Conservation (phyloP, 345 rosid species). For the Brassica carinata region DNA sequence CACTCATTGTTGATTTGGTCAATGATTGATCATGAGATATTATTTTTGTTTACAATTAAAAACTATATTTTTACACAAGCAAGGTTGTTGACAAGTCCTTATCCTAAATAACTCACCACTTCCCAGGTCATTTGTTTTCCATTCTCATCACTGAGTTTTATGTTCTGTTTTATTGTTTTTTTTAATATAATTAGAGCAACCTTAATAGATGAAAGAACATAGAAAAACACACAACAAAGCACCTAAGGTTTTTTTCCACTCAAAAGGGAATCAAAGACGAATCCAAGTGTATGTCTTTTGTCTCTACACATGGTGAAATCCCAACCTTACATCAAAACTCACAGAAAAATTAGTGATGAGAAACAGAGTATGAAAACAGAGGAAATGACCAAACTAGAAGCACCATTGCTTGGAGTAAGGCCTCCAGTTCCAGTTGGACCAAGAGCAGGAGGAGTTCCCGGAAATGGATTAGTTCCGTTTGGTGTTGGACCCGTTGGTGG, state of each 20-base stretch:
- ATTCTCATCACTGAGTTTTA: constrained; percentile 18
- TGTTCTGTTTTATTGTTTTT: constrained; percentile 7
- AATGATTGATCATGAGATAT: constrained; percentile 20
- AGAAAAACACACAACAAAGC: neutral
- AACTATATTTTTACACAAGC: neutral
- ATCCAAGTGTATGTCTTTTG: constrained; percentile 16
- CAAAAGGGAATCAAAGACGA: constrained; percentile 31
- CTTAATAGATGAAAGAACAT: constrained; percentile 22
- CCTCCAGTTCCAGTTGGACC: constrained; percentile 40
- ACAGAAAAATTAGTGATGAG: constrained; percentile 33
- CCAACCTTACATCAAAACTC: constrained; percentile 30
- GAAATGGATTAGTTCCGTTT: neutral
- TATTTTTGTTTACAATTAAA: neutral
- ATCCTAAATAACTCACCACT: constrained; percentile 20
- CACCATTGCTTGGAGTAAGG: constrained; percentile 27
- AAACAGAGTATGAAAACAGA: constrained; percentile 41
- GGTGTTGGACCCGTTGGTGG: neutral
- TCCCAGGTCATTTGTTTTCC: constrained; percentile 16
- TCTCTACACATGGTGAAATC: constrained; percentile 28
- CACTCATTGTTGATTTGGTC: constrained; percentile 11
- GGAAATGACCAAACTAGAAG: constrained; percentile 24
- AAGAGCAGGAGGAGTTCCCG: constrained; percentile 24
- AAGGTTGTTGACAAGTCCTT: constrained; percentile 26
- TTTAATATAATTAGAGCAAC: constrained; percentile 17
- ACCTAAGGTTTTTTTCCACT: constrained; percentile 19